Evolutionary conservation across 1,284 basidiomycete genomes (phyloP).

Genomic region (Heterobasidion parviporum): DNA sequence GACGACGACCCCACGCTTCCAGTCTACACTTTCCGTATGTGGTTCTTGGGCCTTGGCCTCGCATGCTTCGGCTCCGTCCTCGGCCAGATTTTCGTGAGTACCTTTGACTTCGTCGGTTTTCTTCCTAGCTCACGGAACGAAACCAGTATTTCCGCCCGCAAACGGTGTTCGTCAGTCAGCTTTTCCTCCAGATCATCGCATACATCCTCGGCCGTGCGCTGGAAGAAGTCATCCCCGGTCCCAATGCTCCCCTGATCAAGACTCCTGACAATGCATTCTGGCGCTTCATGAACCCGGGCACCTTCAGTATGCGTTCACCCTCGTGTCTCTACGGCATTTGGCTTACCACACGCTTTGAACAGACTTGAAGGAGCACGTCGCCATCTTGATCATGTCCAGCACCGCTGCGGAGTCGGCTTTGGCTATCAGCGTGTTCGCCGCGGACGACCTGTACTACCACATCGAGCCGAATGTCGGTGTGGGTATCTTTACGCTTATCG

Average conservation of each 20-base stretch:
- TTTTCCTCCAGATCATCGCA: slow-evolving; percentile 28
- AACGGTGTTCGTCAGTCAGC: slow-evolving; percentile 21
- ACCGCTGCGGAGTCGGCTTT: slow-evolving; percentile 10
- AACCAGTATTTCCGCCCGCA: slow-evolving; percentile 29
- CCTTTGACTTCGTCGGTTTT: neutral
- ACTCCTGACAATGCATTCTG: slow-evolving; percentile 26
- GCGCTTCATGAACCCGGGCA: slow-evolving; percentile 32
- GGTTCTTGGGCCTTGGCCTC: slow-evolving; percentile 29
- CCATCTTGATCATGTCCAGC: slow-evolving; percentile 9
- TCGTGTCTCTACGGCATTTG: neutral
- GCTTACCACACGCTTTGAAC: neutral
- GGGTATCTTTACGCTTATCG: slow-evolving; percentile 26
- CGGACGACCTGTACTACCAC: slow-evolving; percentile 28
- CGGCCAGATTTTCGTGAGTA: slow-evolving; percentile 24
- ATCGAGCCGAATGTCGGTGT: slow-evolving; percentile 25
- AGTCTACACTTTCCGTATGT: slow-evolving; percentile 25
- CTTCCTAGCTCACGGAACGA: neutral
- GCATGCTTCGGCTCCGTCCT: slow-evolving; percentile 22
- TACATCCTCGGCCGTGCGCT: slow-evolving; percentile 25
- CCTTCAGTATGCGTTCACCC: slow-evolving; percentile 29
- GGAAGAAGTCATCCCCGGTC: neutral
- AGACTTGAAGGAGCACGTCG: slow-evolving; percentile 5
- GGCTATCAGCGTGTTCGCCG: slow-evolving; percentile 11
- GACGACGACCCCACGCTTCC: slow-evolving; percentile 27
- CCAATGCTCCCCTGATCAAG: neutral